phyloP scores from a whole-genome alignment of 2,329 filamentous ascomycete genomes.

The Fusarium haematococcum region DNA sequence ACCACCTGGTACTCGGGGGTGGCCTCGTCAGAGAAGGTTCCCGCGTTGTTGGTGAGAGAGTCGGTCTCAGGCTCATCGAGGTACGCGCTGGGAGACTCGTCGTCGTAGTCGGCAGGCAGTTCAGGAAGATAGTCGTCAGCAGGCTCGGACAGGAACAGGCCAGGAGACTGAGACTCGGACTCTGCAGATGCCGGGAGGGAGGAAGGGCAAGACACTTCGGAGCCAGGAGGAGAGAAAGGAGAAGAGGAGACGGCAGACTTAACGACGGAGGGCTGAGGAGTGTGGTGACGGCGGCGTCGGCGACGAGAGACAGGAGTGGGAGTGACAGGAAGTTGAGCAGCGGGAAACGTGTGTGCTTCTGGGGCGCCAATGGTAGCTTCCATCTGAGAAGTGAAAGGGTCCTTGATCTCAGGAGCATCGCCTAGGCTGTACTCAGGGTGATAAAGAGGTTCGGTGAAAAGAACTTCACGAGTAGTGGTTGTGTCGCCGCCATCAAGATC shows the following conservation, averaged over 20 bases:
- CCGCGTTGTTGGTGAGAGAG: neutral
- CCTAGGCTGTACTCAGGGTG: constrained; percentile 49
- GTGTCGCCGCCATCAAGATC: constrained; percentile 41
- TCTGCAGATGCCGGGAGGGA: neutral
- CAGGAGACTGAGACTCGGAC: neutral
- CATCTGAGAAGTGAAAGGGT: neutral
- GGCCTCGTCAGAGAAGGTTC: neutral
- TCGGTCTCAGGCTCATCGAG: neutral
- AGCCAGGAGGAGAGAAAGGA: neutral
- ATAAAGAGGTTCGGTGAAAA: constrained; percentile 48
- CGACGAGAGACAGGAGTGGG: neutral
- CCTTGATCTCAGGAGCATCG: constrained; percentile 20
- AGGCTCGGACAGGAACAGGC: neutral
- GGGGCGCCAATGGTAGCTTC: neutral
- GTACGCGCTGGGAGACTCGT: neutral
- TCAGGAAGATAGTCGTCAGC: neutral
- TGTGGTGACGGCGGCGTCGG: neutral
- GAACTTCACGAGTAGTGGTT: constrained; percentile 45
- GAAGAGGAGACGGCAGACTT: neutral
- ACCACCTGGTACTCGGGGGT: neutral
- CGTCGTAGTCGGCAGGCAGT: neutral
- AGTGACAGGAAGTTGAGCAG: neutral
- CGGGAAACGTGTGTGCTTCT: neutral
- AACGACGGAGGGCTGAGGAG: neutral
- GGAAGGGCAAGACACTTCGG: neutral